Evolutionary conservation across 2,329 filamentous ascomycete species (phyloP), one percentile per base, ranked within the genome.

Genomic region (Botrytis fabae): DNA sequence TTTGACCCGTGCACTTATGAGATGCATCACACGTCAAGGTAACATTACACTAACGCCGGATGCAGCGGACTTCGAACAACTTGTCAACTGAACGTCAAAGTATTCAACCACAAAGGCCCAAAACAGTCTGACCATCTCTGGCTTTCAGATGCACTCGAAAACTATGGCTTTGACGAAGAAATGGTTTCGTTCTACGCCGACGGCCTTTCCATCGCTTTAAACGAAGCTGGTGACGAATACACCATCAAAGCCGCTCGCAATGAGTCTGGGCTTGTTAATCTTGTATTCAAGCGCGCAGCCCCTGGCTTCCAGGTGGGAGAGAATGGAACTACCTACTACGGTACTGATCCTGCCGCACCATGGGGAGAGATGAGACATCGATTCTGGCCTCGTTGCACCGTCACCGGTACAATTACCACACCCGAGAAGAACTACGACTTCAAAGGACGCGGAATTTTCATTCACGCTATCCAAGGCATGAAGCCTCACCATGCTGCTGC

Each of bases 401-500:
- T 92, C 22, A 92, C 95, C 82, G 96, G 96, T 69, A 93, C 88
- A 78, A 94, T 98, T 81, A 90, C 93, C 76, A 97, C 94, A 74
- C 88, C 92, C 78, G 90, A 93, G 51, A 93, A 94, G 68, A 89
- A 92, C 54, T 86, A 97, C 75, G 91, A 97, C 81, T 90, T 97
- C 82, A 91, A 89, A 80, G 95, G 95, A 73, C 89, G 86, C 75
- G 94, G 90, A 48, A 85, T 97, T 79, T 95, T 94, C 83, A 87
- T 92, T 76, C 92, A 97, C 82, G 94, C 94, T 60, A 85, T 98
- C 69, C 96, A 98, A 85, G 96, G 95, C 82, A 98, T 98, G 95
- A 99, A 99, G 88, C 96, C 96, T 57, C 96, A 99, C 82, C 97
- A 98, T 82, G 93, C 94, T 73, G 95, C 95, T 75, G 90, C 93